Conservation (phyloP, 352 stramenopile genomes). For the Phytophthora nicotianae region DNA sequence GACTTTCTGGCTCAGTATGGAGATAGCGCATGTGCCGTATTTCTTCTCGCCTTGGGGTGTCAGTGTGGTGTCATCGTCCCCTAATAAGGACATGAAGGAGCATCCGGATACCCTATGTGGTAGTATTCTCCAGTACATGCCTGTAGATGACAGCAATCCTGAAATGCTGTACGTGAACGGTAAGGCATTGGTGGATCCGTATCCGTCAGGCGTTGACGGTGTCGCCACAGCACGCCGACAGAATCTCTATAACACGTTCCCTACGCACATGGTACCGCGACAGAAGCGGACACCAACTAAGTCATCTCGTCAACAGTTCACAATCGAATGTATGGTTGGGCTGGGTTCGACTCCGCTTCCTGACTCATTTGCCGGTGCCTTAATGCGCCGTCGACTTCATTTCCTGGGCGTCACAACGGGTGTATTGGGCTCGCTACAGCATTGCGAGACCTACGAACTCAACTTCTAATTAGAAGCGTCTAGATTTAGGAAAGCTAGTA, state of each 20-base stretch:
- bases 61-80: slow-evolving; percentile 41
- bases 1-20: slow-evolving; percentile 51
- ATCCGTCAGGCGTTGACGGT: slow-evolving; percentile 31
- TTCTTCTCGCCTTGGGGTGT: slow-evolving; percentile 51
- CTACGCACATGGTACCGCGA: slow-evolving; percentile 58
- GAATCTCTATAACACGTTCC: slow-evolving; percentile 50
- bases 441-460: slow-evolving; percentile 36
- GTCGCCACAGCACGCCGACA: slow-evolving; percentile 29
- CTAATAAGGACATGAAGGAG: slow-evolving; percentile 38
- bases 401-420: slow-evolving; percentile 43
- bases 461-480: slow-evolving; percentile 13
- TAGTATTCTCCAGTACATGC: slow-evolving; percentile 36
- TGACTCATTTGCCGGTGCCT: slow-evolving; percentile 27
- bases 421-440: slow-evolving; percentile 34
- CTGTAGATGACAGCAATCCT: slow-evolving; percentile 21
- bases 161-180: slow-evolving; percentile 37
- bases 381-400: slow-evolving; percentile 49
- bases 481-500: background rate
- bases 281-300: slow-evolving; percentile 33
- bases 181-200: slow-evolving; percentile 31
- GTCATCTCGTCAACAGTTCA: slow-evolving; percentile 20
- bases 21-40: slow-evolving; percentile 46
- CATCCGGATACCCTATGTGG: slow-evolving; percentile 38
- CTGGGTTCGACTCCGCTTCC: slow-evolving; percentile 51
- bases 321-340: slow-evolving; percentile 54